These are phyloP conservation scores for Nakazawaea sp. DNA, from an alignment of 805 yeast species.

Conservation along the genomic window DNA sequence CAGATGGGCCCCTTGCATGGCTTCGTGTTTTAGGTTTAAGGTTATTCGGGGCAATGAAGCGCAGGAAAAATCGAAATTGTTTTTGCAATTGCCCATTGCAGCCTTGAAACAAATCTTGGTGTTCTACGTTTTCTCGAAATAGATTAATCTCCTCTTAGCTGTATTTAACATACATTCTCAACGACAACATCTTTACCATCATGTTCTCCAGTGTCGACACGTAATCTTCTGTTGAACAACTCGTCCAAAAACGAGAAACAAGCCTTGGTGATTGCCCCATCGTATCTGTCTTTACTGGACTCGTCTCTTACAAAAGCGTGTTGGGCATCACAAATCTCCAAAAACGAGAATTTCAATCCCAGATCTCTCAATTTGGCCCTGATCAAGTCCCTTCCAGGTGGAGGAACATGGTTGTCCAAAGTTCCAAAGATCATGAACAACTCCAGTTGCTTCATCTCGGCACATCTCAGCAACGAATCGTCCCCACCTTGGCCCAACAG, in stretches of 20 bases:
- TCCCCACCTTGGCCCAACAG: constrained; percentile 61
- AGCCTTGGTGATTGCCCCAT: constrained; percentile 64
- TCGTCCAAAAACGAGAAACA: constrained; percentile 66
- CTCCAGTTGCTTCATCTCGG: constrained; percentile 52
- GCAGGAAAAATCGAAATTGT: no score
- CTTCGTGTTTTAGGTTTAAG: no score
- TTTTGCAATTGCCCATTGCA: no score
- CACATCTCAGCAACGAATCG: constrained; percentile 54
- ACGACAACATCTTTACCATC: constrained; percentile 43
- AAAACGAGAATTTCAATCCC: constrained; percentile 58
- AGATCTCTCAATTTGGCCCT: constrained; percentile 51
- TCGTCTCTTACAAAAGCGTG: constrained; percentile 83
- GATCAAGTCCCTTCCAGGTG: constrained; percentile 68
- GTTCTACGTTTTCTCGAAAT: not conserved
- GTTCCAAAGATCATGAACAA: constrained; percentile 69
- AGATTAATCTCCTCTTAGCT: not conserved
- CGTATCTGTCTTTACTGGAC: constrained; percentile 72
- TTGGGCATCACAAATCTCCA: constrained; percentile 74
- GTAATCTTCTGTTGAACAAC: constrained; percentile 61
- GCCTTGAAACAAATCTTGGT: no score
- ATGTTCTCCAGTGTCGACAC: constrained; percentile 58
- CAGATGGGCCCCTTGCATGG: no score
- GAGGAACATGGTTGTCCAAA: constrained; percentile 73
- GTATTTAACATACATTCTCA: constrained; percentile 65
- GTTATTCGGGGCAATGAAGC: no score